phyloP scores from a whole-genome alignment of 2,329 filamentous ascomycete genomes.

The Colletotrichum tropicicola region DNA sequence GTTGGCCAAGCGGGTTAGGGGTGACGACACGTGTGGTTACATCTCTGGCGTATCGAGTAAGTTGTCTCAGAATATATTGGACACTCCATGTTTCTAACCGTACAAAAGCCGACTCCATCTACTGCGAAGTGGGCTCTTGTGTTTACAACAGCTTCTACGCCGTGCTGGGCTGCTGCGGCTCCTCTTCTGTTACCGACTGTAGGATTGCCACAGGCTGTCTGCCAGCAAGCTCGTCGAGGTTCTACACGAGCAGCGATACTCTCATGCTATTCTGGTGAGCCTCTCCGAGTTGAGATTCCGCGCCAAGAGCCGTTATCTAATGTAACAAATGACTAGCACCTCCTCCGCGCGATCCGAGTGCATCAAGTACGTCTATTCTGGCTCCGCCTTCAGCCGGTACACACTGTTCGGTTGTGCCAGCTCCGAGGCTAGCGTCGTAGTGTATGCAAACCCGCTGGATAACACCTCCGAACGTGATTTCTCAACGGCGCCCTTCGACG shows the following conservation, averaged over 20 bases:
- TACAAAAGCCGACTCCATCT: conserved; percentile 34
- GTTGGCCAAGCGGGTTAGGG: conserved; percentile 34
- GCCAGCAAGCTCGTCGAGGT: conserved; percentile 34
- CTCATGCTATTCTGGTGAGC: conserved; percentile 43
- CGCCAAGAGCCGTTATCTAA: background rate
- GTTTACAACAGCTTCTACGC: conserved; percentile 38
- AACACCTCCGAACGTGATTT: conserved; percentile 1
- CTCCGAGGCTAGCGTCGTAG: conserved; percentile 30
- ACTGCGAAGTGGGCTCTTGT: conserved; percentile 38
- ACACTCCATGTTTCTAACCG: conserved; percentile 9
- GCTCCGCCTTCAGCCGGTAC: conserved; percentile 35
- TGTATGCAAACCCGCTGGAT: conserved; percentile 34
- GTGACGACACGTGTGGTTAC: conserved; percentile 43
- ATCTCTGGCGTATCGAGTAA: conserved; percentile 37
- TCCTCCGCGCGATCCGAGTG: conserved; percentile 37
- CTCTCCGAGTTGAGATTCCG: background rate
- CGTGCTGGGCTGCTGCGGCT: conserved; percentile 42
- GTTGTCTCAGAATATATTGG: background rate
- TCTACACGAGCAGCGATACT: conserved; percentile 35
- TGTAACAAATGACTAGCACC: conserved; percentile 29
- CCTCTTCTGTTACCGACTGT: conserved; percentile 31
- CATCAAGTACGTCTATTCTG: conserved; percentile 39
- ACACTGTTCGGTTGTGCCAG: conserved; percentile 41
- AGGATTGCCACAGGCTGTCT: conserved; percentile 37
- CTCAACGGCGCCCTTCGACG: background rate